These are phyloP conservation scores for Chrysoporthe cubensis DNA, from an alignment of 2,329 filamentous ascomycete species.

Conservation along the genomic window DNA sequence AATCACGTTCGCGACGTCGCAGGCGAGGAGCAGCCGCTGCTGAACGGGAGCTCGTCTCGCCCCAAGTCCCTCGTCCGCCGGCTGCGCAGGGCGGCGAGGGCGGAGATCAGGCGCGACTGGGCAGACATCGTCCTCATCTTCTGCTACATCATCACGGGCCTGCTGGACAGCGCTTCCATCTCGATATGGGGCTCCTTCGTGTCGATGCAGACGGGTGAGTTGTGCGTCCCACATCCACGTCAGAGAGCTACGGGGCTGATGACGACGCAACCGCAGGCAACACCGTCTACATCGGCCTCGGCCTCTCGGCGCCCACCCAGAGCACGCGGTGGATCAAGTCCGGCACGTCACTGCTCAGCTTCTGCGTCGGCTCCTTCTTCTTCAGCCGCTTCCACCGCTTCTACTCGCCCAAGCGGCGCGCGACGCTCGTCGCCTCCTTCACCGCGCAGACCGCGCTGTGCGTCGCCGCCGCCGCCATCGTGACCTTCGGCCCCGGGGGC, in stretches of 20 bases:
- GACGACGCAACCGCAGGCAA: slow-evolving; percentile 54
- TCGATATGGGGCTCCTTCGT: slow-evolving; percentile 81
- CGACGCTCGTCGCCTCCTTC: slow-evolving; percentile 67
- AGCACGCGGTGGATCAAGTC: slow-evolving; percentile 72
- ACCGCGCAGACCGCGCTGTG: slow-evolving; percentile 55
- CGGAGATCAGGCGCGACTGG: slow-evolving; percentile 62
- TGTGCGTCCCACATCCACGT: neutral
- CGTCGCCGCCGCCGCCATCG: slow-evolving; percentile 55
- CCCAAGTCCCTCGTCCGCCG: slow-evolving; percentile 32
- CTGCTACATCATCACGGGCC: slow-evolving; percentile 77
- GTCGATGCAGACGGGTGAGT: slow-evolving; percentile 78
- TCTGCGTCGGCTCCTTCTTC: slow-evolving; percentile 72
- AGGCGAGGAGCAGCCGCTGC: slow-evolving; percentile 43
- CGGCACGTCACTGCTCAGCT: slow-evolving; percentile 68
- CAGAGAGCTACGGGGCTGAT: no score
- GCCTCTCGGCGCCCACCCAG: slow-evolving; percentile 61
- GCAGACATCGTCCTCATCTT: slow-evolving; percentile 71
- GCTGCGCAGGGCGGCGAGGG: slow-evolving; percentile 41
- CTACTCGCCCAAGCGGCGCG: slow-evolving; percentile 64
- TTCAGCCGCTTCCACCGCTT: slow-evolving; percentile 71
- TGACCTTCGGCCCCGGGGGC: slow-evolving; percentile 49
- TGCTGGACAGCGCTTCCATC: slow-evolving; percentile 76
- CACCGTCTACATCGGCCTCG: slow-evolving; percentile 78
- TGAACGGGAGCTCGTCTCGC: slow-evolving; percentile 33
- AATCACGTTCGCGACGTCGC: slow-evolving; percentile 20